These are phyloP conservation scores for Atkinsonella hypoxylon DNA, from an alignment of 2,329 filamentous ascomycete species.

Conservation along the genomic window DNA sequence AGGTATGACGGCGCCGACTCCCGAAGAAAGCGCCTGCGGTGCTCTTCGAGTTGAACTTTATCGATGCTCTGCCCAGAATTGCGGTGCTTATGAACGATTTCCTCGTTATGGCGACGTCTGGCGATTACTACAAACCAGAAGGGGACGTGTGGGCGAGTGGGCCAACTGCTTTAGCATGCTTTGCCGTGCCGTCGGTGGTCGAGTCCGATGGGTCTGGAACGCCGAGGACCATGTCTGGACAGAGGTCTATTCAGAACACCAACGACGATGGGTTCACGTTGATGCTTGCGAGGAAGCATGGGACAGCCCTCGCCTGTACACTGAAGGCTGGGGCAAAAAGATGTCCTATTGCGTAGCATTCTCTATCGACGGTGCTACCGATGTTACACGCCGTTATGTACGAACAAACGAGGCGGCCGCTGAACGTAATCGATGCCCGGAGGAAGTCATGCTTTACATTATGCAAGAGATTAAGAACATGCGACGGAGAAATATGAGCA, in stretches of 20 bases:
- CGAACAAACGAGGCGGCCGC: constrained; percentile 60
- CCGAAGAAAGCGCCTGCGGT: constrained; percentile 80
- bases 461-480: constrained; percentile 82
- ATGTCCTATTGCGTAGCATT: constrained; percentile 97
- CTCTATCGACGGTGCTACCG: constrained; percentile 69
- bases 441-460: constrained; percentile 84
- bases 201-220: constrained; percentile 97
- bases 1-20: constrained; percentile 73
- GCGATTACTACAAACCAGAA: constrained; percentile 73
- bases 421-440: constrained; percentile 69
- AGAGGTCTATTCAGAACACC: constrained; percentile 89
- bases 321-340: constrained; percentile 92
- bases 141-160: constrained; percentile 89
- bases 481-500: constrained; percentile 71
- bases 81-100: constrained; percentile 74
- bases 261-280: constrained; percentile 91
- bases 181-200: constrained; percentile 79
- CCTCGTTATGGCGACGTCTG: constrained; percentile 93
- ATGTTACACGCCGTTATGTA: constrained; percentile 55
- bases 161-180: constrained; percentile 99
- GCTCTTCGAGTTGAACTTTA: constrained; percentile 85
- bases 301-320: constrained; percentile 87
- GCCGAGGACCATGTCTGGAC: constrained; percentile 97
- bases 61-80: constrained; percentile 65
- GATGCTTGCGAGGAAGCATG: constrained; percentile 90